Percentiles rank a stretch among this genome's conserved stretches.
phyloP scores from a whole-genome alignment of 345 rosid species.

The Atalantia buxifolia region DNA sequence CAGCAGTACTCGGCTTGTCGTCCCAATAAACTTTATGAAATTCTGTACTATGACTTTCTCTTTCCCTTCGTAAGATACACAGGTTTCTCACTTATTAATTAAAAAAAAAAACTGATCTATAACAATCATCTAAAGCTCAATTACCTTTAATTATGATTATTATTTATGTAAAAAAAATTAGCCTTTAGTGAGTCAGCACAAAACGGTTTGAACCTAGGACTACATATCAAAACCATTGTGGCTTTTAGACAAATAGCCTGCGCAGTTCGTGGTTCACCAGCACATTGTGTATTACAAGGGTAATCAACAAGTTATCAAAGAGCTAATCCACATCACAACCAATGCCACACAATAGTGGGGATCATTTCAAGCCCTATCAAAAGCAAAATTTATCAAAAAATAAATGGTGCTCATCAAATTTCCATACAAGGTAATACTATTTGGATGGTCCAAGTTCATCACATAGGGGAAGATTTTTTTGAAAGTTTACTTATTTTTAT shows the following conservation, averaged over 20 bases:
- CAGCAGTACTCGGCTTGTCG: background rate
- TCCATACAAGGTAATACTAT: background rate
- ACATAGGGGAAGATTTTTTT: background rate
- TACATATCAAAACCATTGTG: background rate
- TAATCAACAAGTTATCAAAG: background rate
- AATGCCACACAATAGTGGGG: background rate
- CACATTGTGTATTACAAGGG: background rate
- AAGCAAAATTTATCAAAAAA: background rate
- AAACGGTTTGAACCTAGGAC: background rate
- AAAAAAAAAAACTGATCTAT: background rate
- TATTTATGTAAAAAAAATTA: background rate
- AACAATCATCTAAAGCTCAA: background rate
- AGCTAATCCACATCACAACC: background rate
- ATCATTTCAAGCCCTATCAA: background rate
- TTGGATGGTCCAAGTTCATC: conserved; percentile 3
- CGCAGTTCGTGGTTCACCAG: background rate
- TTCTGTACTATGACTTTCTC: background rate
- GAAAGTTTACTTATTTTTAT: background rate
- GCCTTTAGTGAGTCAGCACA: background rate
- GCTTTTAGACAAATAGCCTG: background rate
- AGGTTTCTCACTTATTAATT: background rate
- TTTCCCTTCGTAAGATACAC: background rate
- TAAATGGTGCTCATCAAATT: background rate
- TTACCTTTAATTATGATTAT: background rate
- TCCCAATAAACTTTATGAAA: background rate